A percentile compares a stretch with the other conserved stretches of the same genome.
These are phyloP conservation scores for Nigrospora sphaerica DNA, from an alignment of 2,329 filamentous ascomycete genomes.

Conservation along the genomic window DNA sequence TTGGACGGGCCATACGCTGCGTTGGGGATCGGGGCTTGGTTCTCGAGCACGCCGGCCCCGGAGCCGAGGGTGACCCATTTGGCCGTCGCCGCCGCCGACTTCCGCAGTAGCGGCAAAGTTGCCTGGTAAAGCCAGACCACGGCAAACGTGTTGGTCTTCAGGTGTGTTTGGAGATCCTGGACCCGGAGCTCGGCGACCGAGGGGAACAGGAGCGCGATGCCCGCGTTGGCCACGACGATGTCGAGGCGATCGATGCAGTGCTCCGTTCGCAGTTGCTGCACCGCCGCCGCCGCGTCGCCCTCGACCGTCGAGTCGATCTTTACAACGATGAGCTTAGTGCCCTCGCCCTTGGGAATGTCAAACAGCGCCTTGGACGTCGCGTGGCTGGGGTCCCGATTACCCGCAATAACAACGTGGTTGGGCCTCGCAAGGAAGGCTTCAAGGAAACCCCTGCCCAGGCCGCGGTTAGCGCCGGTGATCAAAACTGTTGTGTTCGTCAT, in stretches of 20 bases:
- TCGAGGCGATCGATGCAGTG: conserved; percentile 29
- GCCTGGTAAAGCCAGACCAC: conserved; percentile 34
- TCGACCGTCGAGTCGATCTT: conserved; percentile 25
- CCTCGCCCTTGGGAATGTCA: conserved; percentile 18
- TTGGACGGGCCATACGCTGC: conserved; percentile 37
- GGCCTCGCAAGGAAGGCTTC: conserved; percentile 30
- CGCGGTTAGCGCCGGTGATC: conserved; percentile 28
- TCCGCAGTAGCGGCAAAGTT: conserved; percentile 26
- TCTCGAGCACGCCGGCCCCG: no score
- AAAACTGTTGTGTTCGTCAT: conserved; percentile 20
- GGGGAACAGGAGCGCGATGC: conserved; percentile 19
- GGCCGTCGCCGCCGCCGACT: conserved; percentile 17
- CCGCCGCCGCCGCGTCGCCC: conserved; percentile 18
- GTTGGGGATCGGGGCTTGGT: conserved; percentile 8
- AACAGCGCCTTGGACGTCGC: conserved; percentile 10
- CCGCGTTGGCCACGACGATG: conserved; percentile 38
- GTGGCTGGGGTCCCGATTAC: conserved; percentile 12
- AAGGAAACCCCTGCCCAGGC: conserved; percentile 27
- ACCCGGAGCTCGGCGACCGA: conserved; percentile 23
- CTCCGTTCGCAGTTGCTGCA: conserved; percentile 14
- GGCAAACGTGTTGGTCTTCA: conserved; percentile 33
- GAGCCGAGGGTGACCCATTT: no score
- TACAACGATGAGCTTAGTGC: conserved; percentile 23
- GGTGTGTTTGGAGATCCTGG: conserved; percentile 26
- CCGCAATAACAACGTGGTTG: conserved; percentile 37